Evolutionary conservation across 164 flowering plant species (phyloP).

Genomic region (Vitis labrusca): DNA sequence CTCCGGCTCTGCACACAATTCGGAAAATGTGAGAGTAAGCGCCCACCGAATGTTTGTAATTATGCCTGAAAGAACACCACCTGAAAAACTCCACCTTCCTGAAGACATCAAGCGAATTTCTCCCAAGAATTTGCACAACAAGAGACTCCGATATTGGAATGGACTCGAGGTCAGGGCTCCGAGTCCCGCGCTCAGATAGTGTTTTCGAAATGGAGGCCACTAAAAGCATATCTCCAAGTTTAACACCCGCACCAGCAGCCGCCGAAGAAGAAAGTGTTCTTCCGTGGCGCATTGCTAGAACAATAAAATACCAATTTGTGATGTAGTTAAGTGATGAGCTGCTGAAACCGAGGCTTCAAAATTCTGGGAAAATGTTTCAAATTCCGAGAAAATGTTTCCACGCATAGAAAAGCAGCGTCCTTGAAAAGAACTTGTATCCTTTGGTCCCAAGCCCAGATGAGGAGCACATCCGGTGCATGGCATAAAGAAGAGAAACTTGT

Average conservation of each 20-base stretch:
- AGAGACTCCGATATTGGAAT: conserved; percentile 57
- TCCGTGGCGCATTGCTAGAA: conserved; percentile 7
- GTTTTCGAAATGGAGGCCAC: conserved; percentile 64
- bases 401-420: no score
- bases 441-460: no score
- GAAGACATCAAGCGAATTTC: conserved; percentile 39
- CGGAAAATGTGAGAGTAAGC: conserved; percentile 57
- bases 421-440: no score
- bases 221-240: conserved; percentile 51
- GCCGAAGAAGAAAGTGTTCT: not conserved
- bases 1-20: conserved; percentile 44
- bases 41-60: conserved; percentile 58
- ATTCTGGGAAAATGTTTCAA: no score
- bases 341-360: no score
- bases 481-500: no score
- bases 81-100: conserved; percentile 72
- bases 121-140: conserved; percentile 62
- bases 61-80: conserved; percentile 64
- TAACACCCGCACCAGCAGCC: no score
- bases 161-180: conserved; percentile 39
- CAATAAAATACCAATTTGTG: no score
- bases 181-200: conserved; percentile 55
- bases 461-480: no score
- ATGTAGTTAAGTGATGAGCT: no score
- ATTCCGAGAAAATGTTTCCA: no score